These are phyloP conservation scores for Mycena galericulata DNA, from an alignment of 768 basidiomycete genomes.

Conservation along the genomic window DNA sequence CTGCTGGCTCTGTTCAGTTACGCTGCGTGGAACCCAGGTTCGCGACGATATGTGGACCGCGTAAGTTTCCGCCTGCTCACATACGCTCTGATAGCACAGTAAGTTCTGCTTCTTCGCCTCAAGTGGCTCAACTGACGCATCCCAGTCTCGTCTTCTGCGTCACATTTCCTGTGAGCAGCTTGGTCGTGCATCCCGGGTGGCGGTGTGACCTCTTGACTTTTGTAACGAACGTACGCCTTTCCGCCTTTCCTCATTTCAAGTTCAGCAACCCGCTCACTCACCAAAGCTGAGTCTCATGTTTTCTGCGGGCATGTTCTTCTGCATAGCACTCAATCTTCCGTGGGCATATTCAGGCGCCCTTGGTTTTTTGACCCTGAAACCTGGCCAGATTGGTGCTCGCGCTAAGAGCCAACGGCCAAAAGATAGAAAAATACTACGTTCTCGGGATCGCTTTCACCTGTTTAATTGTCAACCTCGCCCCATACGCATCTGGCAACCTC, in stretches of 20 bases:
- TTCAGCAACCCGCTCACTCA: background rate
- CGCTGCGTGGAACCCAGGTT: conserved; percentile 14
- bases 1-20: conserved; percentile 7
- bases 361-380: background rate
- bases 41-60: conserved; percentile 15
- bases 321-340: conserved; percentile 19
- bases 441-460: background rate
- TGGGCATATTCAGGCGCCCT: background rate
- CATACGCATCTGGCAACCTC: conserved; percentile 10
- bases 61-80: conserved; percentile 23
- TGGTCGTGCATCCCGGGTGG: conserved; percentile 2
- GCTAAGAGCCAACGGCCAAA: conserved; percentile 2
- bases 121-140: background rate
- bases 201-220: background rate
- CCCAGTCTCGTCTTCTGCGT: conserved; percentile 10
- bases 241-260: background rate
- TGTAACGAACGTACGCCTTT: background rate
- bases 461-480: background rate
- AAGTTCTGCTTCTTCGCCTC: background rate
- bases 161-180: background rate
- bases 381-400: conserved; percentile 9
- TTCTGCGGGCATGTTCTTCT: conserved; percentile 21
- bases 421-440: conserved; percentile 20
- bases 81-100: conserved; percentile 26
- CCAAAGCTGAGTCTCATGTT: conserved; percentile 9